Conservation (phyloP, 192 early-diverging fungal genomes). For the Coemansia furcata region DNA sequence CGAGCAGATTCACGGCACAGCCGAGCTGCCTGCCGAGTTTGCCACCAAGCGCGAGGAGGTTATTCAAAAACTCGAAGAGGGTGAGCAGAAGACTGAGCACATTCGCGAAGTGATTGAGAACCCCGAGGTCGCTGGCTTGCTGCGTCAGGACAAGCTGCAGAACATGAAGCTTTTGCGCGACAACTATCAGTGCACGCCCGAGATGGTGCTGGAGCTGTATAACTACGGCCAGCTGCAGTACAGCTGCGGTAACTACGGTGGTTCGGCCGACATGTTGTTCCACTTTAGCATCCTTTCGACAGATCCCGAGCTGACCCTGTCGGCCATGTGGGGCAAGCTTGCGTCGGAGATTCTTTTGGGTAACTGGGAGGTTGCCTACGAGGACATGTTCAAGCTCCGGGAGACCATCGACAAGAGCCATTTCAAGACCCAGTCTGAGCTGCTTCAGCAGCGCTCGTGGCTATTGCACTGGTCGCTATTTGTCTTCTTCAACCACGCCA, state of each 20-base stretch:
- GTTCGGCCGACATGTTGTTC: conserved; percentile 89
- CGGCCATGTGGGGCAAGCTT: conserved; percentile 96
- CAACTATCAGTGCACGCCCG: conserved; percentile 87
- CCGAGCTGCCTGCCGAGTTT: conserved; percentile 73
- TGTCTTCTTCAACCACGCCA: conserved; percentile 98
- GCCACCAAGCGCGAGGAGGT: conserved; percentile 74
- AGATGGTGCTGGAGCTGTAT: conserved; percentile 85
- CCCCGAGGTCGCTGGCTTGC: conserved; percentile 80
- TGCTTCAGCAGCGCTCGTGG: conserved; percentile 91
- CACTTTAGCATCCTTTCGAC: conserved; percentile 95
- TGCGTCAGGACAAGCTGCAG: conserved; percentile 93
- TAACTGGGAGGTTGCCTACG: conserved; percentile 92
- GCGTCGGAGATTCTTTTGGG: conserved; percentile 90
- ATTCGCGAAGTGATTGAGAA: conserved; percentile 90
- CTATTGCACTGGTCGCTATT: conserved; percentile 97
- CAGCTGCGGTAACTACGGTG: conserved; percentile 88
- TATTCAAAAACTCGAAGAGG: conserved; percentile 67
- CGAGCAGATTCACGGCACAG: conserved; percentile 73
- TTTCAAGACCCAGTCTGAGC: conserved; percentile 75
- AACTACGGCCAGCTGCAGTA: conserved; percentile 89
- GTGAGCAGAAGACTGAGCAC: conserved; percentile 73
- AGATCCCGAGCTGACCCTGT: conserved; percentile 77
- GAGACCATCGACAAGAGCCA: conserved; percentile 85
- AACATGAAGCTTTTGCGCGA: conserved; percentile 86
- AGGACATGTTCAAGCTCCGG: conserved; percentile 83